A percentile compares a stretch with the other conserved stretches of the same genome.
Conservation (phyloP, 1,139 yeast species). For the Pneumocystis oryctolagi region DNA sequence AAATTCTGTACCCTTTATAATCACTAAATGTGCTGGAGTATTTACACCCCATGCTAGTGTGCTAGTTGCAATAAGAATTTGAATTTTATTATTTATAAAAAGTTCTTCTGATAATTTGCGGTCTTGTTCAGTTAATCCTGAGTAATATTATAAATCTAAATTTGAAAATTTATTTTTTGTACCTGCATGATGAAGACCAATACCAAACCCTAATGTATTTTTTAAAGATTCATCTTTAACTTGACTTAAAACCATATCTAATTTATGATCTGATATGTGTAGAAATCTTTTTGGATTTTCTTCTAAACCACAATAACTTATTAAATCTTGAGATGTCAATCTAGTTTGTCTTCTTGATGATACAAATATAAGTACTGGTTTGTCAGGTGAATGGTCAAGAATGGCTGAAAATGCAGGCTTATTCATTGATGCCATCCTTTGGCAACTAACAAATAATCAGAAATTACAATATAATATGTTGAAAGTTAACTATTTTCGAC, state of each 20-base stretch:
- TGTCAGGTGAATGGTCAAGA: slow-evolving; percentile 81
- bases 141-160: background rate
- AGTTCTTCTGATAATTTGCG: slow-evolving; percentile 74
- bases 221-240: slow-evolving; percentile 84
- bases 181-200: slow-evolving; percentile 97
- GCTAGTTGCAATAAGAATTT: slow-evolving; percentile 82
- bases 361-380: slow-evolving; percentile 87
- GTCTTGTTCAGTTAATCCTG: slow-evolving; percentile 59
- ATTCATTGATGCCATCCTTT: slow-evolving; percentile 42
- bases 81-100: slow-evolving; percentile 74
- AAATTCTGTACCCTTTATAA: slow-evolving; percentile 85
- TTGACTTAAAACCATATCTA: slow-evolving; percentile 42
- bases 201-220: slow-evolving; percentile 80
- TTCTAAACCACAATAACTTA: slow-evolving; percentile 89
- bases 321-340: slow-evolving; percentile 80
- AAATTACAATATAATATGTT: slow-evolving; percentile 64
- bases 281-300: slow-evolving; percentile 80
- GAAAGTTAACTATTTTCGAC: slow-evolving; percentile 45
- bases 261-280: slow-evolving; percentile 61
- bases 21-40: slow-evolving; percentile 84
- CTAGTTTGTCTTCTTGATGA: slow-evolving; percentile 96
- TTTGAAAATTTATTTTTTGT: background rate
- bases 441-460: slow-evolving; percentile 5
- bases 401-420: slow-evolving; percentile 95
- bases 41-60: slow-evolving; percentile 98